Evolutionary conservation across 345 rosid species (phyloP), one percentile per base, ranked within the genome.

Genomic region (Eucalyptus guilfoylei): DNA sequence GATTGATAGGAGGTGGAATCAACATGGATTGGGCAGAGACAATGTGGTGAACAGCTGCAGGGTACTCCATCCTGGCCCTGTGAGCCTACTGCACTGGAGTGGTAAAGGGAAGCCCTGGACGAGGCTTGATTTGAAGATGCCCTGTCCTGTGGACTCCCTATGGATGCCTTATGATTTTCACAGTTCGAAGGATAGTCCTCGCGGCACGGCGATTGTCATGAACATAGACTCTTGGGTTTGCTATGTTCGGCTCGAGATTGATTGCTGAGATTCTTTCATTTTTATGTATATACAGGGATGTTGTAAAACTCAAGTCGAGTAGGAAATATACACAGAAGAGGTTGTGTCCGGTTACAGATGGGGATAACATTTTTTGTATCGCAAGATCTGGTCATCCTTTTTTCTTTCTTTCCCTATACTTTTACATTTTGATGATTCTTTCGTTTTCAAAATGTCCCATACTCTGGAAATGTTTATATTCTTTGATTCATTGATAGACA

Each of bases 101-200:
- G 98, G 97, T 16, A 96, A 94, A 89, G 97, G 95, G 87, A 96
- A 96, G 93, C 98, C 98, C 45, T 96, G 98, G 98, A 92, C 50
- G 5, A 93, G 98, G 90, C 93, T 96, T 58, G 97, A 94, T 87
- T 92, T 86, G 11, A 91, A 91, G 52, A 91, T 86, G 86, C 94
- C 98, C 7, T 96, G 98, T 88, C 93, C 96, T 0, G 90, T 95
- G 88, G 98, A 96, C 90, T 87, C 87, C 90, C 64, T 95, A 5
- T 96, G 98, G 98, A 92, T 89, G 69, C 96, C 98, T 69, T 96
- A 95, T 88, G 98, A 96, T 92, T 94, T 95, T 5, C 89, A 91
- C 34, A 93, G 91, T 88, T 90, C 88, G n/a, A 91, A 83, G 4
- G 87, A 87, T 32, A 64, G 62, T 6, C 5, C 7, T 62, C 87